These are phyloP conservation scores for Wickerhamomyces ciferrii DNA, from an alignment of 805 yeast genomes.

Conservation along the genomic window DNA sequence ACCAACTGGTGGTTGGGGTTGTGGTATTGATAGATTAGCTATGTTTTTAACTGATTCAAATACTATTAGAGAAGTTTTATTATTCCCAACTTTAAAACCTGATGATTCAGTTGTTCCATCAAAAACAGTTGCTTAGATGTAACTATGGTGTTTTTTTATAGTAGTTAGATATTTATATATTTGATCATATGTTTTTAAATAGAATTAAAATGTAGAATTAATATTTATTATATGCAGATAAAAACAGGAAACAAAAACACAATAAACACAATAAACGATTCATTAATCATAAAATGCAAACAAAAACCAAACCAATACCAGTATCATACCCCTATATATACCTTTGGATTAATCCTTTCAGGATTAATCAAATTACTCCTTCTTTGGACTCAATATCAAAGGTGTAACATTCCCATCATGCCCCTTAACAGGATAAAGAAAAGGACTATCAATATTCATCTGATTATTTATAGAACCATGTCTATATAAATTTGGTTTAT, in stretches of 20 bases:
- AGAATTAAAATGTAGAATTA: no score
- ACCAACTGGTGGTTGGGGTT: slow-evolving; percentile 99
- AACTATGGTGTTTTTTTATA: no score
- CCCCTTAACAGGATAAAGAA: background rate
- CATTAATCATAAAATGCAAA: no score
- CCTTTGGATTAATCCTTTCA: background rate
- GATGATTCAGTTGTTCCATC: slow-evolving; percentile 38
- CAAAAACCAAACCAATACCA: no score
- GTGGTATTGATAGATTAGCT: slow-evolving; percentile 97
- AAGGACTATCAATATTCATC: background rate
- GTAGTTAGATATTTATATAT: no score
- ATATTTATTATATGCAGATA: no score
- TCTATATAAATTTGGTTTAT: background rate
- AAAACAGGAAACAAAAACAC: no score
- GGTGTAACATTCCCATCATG: background rate
- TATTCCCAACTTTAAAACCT: slow-evolving; percentile 99
- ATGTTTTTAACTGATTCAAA: slow-evolving; percentile 97
- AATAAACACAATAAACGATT: no score
- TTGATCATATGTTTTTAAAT: no score
- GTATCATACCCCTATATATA: no score
- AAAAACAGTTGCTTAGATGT: background rate
- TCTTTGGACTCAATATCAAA: background rate
- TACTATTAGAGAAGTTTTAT: slow-evolving; percentile 93
- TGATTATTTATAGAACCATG: background rate
- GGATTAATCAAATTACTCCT: background rate